Conservation (phyloP, 2,329 filamentous ascomycete species). For the Penicillium sp. region DNA sequence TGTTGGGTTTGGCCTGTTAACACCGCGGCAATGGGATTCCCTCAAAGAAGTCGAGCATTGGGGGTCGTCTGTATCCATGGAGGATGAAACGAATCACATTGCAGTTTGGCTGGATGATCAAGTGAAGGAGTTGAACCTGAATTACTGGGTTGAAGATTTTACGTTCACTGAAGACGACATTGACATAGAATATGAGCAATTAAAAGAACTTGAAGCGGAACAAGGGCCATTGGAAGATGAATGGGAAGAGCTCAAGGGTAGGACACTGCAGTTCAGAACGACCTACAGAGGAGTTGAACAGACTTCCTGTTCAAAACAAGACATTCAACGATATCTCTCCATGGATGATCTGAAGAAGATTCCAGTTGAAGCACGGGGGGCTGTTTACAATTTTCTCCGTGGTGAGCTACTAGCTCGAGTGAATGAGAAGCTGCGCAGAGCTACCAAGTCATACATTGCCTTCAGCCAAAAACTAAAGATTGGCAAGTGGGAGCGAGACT, state of each 20-base stretch:
- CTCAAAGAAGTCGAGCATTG: background rate
- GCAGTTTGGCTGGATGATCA: conserved; percentile 62
- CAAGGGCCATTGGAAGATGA: conserved; percentile 59
- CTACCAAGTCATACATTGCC: conserved; percentile 56
- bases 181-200: conserved; percentile 64
- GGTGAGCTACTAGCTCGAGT: conserved; percentile 56
- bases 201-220: conserved; percentile 65
- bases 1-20: conserved; percentile 61
- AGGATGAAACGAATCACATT: conserved; percentile 45
- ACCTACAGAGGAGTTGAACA: conserved; percentile 36
- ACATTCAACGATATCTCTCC: conserved; percentile 40
- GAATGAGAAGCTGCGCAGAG: conserved; percentile 51
- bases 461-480: conserved; percentile 59
- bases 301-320: conserved; percentile 31
- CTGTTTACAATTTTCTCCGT: conserved; percentile 70
- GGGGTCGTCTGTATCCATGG: conserved; percentile 51
- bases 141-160: conserved; percentile 54
- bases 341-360: conserved; percentile 66
- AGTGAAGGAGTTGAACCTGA: conserved; percentile 50
- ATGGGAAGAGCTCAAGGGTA: conserved; percentile 56
- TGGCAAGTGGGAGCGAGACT: conserved; percentile 63
- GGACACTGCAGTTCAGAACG: conserved; percentile 49
- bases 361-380: conserved; percentile 58
- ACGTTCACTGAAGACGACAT: conserved; percentile 62
- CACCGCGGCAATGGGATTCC: conserved; percentile 60